Evolutionary conservation across 192 early-diverging fungal species (phyloP), one percentile per base, ranked within the genome.

Genomic region (Rhizoclosmatium globosum): DNA sequence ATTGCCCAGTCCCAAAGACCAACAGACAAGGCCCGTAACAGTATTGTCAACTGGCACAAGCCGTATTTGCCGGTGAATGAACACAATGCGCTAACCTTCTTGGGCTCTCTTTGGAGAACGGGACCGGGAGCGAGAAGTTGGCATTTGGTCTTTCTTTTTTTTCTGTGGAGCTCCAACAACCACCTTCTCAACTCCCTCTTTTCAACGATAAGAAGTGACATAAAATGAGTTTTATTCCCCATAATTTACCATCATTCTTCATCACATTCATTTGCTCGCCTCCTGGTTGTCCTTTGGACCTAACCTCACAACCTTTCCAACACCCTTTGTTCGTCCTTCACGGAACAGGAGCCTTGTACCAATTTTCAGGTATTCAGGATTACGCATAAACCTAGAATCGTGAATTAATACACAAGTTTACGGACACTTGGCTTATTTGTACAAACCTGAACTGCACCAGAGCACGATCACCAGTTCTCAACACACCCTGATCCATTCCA

Each of bases 381-480:
- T 85, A 38, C 91, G 88, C 19, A 96, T 85, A 87, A 98, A 98
- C 78, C 93, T 88, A 82, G 89, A 90, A 31, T 38, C 9, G 1
- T 39, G 11, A 21, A 64, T 11, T 13, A 13, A 13, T 19, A 21
- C 31, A 21, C 31, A 45, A 47, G 17, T 41, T 6, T 15, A 69
- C 7, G 19, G 45, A 46, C 19, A 31, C 31, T 31, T 31, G 31
- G 31, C 31, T 31, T 31, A 31, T 31, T 4, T 15, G 64, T 42
- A 60, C 81, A 31, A 69, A 83, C 84, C 87, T 67, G 60, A 90
- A 88, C 42, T 84, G 74, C 80, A 94, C 86, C 45, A 96, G 89
- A 0, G 95, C 94, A 6, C 95, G 85, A 71, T 97, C 95, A 1
- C 96, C 95, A 1, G 96, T 96, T 43, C 96, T 87, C 82, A 98